phyloP scores from a whole-genome alignment of 164 flowering plant genomes.

The Dillenia turbinata region DNA sequence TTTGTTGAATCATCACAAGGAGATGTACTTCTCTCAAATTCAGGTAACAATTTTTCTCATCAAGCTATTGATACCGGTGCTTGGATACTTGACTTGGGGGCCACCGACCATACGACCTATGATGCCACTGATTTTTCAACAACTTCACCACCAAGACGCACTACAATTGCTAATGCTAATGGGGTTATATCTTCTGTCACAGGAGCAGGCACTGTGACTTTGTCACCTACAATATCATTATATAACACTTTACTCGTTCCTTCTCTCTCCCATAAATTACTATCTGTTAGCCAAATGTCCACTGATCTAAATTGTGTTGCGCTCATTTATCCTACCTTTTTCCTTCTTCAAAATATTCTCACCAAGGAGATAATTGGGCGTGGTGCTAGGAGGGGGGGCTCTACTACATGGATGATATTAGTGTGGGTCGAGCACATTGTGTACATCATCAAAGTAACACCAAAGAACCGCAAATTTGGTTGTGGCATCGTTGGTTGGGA shows the following conservation, averaged over 20 bases:
- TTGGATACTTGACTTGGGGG: conserved; percentile 6
- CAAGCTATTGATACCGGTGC: neutral
- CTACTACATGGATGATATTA: conserved; percentile 4
- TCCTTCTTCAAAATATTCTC: too few relatives aligned
- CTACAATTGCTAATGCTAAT: conserved; percentile 3
- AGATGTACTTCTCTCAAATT: neutral
- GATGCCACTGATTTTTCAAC: conserved; percentile 1
- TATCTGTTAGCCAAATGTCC: conserved; percentile 8
- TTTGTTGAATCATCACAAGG: neutral
- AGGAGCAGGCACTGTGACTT: conserved; percentile 2
- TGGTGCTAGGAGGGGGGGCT: too few relatives aligned
- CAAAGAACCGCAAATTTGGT: conserved; percentile 5
- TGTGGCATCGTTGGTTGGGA: neutral
- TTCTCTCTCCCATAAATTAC: conserved; percentile 7
- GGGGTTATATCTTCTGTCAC: conserved; percentile 2
- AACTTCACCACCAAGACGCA: neutral
- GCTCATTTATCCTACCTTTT: conserved; percentile 6
- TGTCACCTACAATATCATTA: conserved; percentile 1
- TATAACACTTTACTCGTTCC: conserved; percentile 10
- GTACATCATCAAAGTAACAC: neutral
- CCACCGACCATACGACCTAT: conserved; percentile 12
- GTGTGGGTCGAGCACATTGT: neutral
- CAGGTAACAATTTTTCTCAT: neutral
- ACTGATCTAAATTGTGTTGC: conserved; percentile 2
- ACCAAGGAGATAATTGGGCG: neutral